Percentiles rank a stretch among this genome's conserved stretches.
Conservation (phyloP, 495 filamentous ascomycete genomes). For the Peziza echinospora region DNA sequence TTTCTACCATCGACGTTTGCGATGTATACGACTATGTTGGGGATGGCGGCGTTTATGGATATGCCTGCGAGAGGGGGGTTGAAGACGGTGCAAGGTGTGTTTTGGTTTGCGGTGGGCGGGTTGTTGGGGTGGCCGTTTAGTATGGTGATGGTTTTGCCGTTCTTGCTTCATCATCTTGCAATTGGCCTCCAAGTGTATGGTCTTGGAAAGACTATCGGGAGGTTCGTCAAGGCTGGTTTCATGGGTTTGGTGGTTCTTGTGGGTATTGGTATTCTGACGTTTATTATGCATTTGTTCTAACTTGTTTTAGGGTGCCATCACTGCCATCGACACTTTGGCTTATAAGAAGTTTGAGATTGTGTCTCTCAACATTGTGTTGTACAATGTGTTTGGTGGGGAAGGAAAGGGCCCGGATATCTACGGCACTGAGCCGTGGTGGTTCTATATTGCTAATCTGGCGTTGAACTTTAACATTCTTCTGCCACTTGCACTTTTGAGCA, state of each 20-base stretch:
- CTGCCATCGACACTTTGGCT: slow-evolving; percentile 53
- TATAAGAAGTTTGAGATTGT: slow-evolving; percentile 59
- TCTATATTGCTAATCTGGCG: slow-evolving; percentile 77
- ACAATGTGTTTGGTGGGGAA: slow-evolving; percentile 71
- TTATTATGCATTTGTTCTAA: slow-evolving; percentile 8
- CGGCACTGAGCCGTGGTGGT: slow-evolving; percentile 90
- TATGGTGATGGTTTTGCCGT: slow-evolving; percentile 58
- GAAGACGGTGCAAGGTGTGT: slow-evolving; percentile 59
- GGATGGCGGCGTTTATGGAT: slow-evolving; percentile 71
- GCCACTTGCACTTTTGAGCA: slow-evolving; percentile 49
- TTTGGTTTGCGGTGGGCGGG: slow-evolving; percentile 80
- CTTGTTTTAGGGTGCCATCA: slow-evolving; percentile 26
- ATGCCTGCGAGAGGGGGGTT: slow-evolving; percentile 39
- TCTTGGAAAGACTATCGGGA: slow-evolving; percentile 30
- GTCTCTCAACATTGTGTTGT: slow-evolving; percentile 79
- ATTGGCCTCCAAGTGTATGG: slow-evolving; percentile 38
- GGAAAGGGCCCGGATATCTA: slow-evolving; percentile 78
- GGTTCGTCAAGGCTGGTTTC: slow-evolving; percentile 43
- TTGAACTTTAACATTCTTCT: slow-evolving; percentile 97
- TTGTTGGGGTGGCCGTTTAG: slow-evolving; percentile 93
- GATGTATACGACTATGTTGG: slow-evolving; percentile 85
- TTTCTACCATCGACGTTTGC: slow-evolving; percentile 90
- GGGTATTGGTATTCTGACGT: slow-evolving; percentile 21
- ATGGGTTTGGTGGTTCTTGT: slow-evolving; percentile 48
- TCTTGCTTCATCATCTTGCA: slow-evolving; percentile 52